phyloP scores from a whole-genome alignment of 805 yeast genomes.

The Pichia scutulata region DNA sequence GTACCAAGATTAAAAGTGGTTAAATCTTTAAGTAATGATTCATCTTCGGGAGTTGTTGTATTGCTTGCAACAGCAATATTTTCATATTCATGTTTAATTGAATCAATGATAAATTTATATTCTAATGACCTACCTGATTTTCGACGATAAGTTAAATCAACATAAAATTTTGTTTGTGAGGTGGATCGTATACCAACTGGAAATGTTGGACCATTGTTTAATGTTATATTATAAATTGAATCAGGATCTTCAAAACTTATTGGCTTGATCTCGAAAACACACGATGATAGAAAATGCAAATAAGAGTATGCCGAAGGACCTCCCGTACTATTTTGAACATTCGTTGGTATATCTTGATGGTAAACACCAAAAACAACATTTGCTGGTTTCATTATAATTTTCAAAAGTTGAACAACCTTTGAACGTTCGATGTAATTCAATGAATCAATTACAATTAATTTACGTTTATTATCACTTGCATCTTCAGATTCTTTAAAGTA shows the following conservation, averaged over 20 bases:
- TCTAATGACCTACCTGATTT: constrained; percentile 75
- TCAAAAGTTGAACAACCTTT: constrained; percentile 33
- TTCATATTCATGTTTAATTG: constrained; percentile 35
- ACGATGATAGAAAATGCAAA: constrained; percentile 65
- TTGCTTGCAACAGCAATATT: constrained; percentile 11
- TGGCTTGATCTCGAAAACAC: constrained; percentile 59
- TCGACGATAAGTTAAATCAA: constrained; percentile 59
- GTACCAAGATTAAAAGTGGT: constrained; percentile 86
- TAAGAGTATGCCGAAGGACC: constrained; percentile 18
- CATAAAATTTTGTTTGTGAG: constrained; percentile 27
- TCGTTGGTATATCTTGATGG: constrained; percentile 35
- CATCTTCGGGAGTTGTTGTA: constrained; percentile 22
- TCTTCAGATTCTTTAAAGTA: background rate
- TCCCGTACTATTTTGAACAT: constrained; percentile 6
- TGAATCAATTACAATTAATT: constrained; percentile 54
- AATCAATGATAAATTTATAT: constrained; percentile 48
- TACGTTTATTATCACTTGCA: constrained; percentile 4
- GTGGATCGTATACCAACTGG: constrained; percentile 6
- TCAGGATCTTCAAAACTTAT: constrained; percentile 7
- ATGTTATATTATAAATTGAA: background rate
- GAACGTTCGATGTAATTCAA: constrained; percentile 46
- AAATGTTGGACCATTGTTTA: constrained; percentile 4
- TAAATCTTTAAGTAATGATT: constrained; percentile 54
- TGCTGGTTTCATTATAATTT: constrained; percentile 32
- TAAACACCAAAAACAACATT: constrained; percentile 39